Conservation (phyloP, 2,329 filamentous ascomycete species). For the Sporothrix globosa region DNA sequence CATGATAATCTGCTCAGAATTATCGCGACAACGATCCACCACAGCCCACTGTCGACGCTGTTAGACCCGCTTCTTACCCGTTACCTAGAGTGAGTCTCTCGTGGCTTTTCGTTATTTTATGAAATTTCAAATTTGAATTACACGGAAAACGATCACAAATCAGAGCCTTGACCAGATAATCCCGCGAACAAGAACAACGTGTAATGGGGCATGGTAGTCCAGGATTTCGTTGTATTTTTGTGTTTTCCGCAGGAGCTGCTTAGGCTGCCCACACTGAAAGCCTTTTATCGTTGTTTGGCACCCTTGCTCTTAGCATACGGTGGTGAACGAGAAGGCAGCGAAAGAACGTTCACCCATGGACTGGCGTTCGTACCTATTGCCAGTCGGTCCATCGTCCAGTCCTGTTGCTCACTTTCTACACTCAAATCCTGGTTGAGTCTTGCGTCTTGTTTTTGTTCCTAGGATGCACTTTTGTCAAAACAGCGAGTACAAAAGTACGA, state of each 20-base stretch:
- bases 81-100: not conserved
- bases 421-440: not conserved
- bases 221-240: not conserved
- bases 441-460: not conserved
- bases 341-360: not conserved
- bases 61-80: not conserved
- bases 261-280: not conserved
- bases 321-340: conserved; percentile 8
- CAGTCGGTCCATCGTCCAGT: not conserved
- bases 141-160: not conserved
- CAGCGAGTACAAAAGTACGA: conserved; percentile 18
- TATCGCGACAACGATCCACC: conserved; percentile 2
- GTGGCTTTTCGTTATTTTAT: not conserved
- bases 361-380: not conserved
- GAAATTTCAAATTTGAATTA: not conserved
- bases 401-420: too few relatives aligned
- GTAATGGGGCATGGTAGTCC: not conserved
- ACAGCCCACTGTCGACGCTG: not conserved
- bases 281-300: not conserved
- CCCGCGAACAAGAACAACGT: not conserved
- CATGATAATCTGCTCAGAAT: not conserved
- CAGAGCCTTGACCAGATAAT: not conserved
- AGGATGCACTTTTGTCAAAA: not conserved
- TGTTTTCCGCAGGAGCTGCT: not conserved
- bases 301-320: not conserved